A percentile compares a stretch with the other conserved stretches of the same genome.
These are phyloP conservation scores for Mucor saturninus DNA, from an alignment of 371 early-diverging fungal genomes.

Conservation along the genomic window DNA sequence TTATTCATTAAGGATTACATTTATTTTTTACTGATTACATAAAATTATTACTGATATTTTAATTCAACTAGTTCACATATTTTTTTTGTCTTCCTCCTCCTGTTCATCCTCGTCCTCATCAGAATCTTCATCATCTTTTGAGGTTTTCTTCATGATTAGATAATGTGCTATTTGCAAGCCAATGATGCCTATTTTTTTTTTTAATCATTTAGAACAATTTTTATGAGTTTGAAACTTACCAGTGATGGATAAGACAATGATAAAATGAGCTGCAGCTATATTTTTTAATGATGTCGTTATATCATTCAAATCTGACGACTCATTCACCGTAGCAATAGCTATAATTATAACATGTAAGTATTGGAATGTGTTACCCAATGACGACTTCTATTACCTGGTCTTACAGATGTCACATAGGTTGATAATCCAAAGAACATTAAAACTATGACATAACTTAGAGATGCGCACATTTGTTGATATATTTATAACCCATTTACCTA, in stretches of 20 bases:
- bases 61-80: neutral
- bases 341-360: neutral
- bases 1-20: too few relatives aligned
- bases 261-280: constrained; percentile 55
- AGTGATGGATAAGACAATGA: constrained; percentile 49
- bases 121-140: neutral
- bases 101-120: constrained; percentile 3
- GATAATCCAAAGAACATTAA: constrained; percentile 48
- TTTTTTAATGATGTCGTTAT: constrained; percentile 32
- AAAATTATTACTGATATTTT: too few relatives aligned
- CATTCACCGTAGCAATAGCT: constrained; percentile 5
- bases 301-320: constrained; percentile 4
- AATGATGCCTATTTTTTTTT: constrained; percentile 38
- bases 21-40: too few relatives aligned
- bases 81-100: constrained; percentile 8
- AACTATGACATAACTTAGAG: constrained; percentile 15
- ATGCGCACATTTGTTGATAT: neutral
- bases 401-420: constrained; percentile 46
- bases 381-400: constrained; percentile 36
- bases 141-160: constrained; percentile 35
- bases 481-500: constrained; percentile 30
- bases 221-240: neutral
- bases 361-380: neutral
- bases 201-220: too few relatives aligned
- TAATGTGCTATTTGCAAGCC: constrained; percentile 53